Evolutionary conservation across 1,139 yeast genomes (phyloP).

Genomic region (Suhomyces maxii): DNA sequence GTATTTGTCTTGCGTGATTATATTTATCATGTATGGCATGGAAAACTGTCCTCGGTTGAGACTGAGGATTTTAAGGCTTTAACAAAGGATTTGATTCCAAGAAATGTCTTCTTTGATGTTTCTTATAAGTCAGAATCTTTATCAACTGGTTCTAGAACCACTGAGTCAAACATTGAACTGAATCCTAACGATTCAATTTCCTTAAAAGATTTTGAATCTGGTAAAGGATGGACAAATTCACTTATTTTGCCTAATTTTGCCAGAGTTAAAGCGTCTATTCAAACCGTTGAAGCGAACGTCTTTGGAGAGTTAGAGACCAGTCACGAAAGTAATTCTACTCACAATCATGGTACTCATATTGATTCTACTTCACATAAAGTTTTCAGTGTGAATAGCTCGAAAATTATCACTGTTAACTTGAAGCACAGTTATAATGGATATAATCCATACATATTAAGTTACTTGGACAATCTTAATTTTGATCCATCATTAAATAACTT

Average conservation of each 20-base stretch:
- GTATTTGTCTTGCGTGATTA: conserved; percentile 68
- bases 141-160: conserved; percentile 18
- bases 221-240: conserved; percentile 20
- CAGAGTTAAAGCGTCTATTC: conserved; percentile 50
- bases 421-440: conserved; percentile 65
- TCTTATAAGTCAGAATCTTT: conserved; percentile 47
- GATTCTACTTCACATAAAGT: conserved; percentile 25
- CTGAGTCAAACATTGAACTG: conserved; percentile 22
- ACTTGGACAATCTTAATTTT: conserved; percentile 52
- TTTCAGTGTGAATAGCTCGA: conserved; percentile 34
- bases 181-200: conserved; percentile 20
- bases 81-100: conserved; percentile 35
- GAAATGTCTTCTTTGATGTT: conserved; percentile 68
- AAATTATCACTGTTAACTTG: conserved; percentile 39
- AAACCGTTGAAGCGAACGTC: conserved; percentile 58
- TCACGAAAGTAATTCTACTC: conserved; percentile 25
- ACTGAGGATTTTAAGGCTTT: conserved; percentile 12
- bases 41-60: conserved; percentile 9
- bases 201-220: conserved; percentile 16
- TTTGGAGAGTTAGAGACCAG: conserved; percentile 57
- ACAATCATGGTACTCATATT: conserved; percentile 17
- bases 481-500: conserved; percentile 61
- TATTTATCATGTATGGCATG: conserved; percentile 49
- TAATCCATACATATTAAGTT: conserved; percentile 62
- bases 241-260: conserved; percentile 36